Percentiles rank a stretch among this genome's conserved stretches.
These are phyloP conservation scores for Ascochyta lentis DNA, from an alignment of 2,329 filamentous ascomycete species.

Conservation along the genomic window DNA sequence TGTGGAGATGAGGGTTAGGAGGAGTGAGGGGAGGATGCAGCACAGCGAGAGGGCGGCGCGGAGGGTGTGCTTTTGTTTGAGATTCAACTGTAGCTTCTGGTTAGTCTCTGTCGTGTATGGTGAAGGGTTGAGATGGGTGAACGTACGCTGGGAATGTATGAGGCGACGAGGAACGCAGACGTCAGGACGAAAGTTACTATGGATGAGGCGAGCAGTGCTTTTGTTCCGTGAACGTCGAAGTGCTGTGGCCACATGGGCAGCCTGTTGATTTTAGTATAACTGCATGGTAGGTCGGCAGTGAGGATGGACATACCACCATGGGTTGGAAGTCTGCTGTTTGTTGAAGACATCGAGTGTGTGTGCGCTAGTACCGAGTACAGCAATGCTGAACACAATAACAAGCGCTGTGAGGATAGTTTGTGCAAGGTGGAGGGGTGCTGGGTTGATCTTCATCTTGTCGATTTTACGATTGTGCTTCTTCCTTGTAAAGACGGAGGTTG, in stretches of 20 bases:
- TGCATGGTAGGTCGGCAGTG: neutral
- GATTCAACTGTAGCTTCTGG: constrained; percentile 37
- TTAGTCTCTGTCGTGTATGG: neutral
- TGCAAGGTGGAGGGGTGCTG: constrained; percentile 45
- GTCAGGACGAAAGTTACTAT: constrained; percentile 51
- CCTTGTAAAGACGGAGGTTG: neutral
- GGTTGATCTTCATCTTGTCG: constrained; percentile 46
- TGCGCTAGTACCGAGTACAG: constrained; percentile 53
- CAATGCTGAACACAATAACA: constrained; percentile 50
- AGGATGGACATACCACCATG: constrained; percentile 49
- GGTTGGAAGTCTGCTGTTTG: constrained; percentile 51
- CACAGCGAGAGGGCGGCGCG: constrained; percentile 48
- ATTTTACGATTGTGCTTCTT: neutral
- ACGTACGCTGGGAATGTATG: constrained; percentile 45
- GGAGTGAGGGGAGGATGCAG: constrained; percentile 45
- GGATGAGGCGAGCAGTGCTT: constrained; percentile 50
- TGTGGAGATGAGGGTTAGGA: constrained; percentile 51
- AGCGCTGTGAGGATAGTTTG: constrained; percentile 45
- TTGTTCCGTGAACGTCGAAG: constrained; percentile 54
- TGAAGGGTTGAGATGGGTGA: neutral
- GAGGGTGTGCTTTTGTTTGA: constrained; percentile 45
- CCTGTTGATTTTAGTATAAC: neutral
- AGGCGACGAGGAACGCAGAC: constrained; percentile 41
- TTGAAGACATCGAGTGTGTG: constrained; percentile 54
- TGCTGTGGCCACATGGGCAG: constrained; percentile 57